phyloP scores from a whole-genome alignment of 2,329 filamentous ascomycete genomes.

The Amesomyces nigricolor region DNA sequence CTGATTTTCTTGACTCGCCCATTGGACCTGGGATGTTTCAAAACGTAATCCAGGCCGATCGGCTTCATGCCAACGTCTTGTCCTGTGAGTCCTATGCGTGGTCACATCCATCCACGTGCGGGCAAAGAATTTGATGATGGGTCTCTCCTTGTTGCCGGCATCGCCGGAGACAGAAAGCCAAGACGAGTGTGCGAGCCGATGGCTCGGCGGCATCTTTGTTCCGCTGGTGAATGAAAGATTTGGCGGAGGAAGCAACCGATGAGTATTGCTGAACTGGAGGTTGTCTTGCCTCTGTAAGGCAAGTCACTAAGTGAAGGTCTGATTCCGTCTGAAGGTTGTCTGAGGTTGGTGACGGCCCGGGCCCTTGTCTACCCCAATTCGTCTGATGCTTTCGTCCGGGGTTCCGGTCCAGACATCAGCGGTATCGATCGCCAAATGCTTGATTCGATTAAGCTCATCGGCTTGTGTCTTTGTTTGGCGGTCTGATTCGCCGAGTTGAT shows the following conservation, averaged over 20 bases:
- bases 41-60: slow-evolving; percentile 13
- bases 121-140: neutral
- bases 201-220: too few species aligned
- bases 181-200: too few species aligned
- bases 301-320: too few species aligned
- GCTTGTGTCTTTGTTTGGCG: neutral
- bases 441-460: slow-evolving; percentile 1
- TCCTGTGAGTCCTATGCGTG: neutral
- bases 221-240: too few species aligned
- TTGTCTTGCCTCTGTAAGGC: neutral
- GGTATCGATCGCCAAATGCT: neutral
- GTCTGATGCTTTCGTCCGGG: too few species aligned
- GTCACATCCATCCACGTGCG: neutral
- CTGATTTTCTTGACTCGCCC: neutral
- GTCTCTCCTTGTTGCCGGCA: neutral
- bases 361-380: too few species aligned
- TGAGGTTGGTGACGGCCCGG: too few species aligned
- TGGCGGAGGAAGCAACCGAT: too few species aligned
- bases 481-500: neutral
- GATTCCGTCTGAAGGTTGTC: too few species aligned
- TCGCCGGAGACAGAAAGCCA: neutral
- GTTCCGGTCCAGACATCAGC: too few species aligned
- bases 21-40: slow-evolving; percentile 4
- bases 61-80: neutral
- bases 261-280: neutral